Evolutionary conservation across 306 rosid species (phyloP).

Genomic region (Ziziphus jujuba): DNA sequence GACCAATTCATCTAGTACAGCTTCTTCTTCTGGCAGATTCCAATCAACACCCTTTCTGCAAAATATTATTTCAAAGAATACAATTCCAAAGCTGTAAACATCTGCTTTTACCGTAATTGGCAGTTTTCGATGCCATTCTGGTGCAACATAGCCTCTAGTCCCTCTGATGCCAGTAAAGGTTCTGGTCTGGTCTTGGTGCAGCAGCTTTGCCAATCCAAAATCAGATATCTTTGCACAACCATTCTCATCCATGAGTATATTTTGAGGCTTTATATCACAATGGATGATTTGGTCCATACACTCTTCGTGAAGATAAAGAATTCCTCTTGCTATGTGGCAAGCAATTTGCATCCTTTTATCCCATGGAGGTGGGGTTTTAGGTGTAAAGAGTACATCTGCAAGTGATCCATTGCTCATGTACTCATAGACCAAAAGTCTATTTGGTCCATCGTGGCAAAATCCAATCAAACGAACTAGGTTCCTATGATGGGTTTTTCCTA

Average conservation of each 20-base stretch:
- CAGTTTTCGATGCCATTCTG: constrained; percentile 28
- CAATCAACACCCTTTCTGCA: constrained; percentile 16
- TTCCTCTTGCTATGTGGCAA: constrained; percentile 25
- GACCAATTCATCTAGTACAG: constrained; percentile 25
- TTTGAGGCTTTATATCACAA: constrained; percentile 38
- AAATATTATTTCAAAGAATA: constrained; percentile 28
- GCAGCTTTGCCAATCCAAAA: constrained; percentile 34
- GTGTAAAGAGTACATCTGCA: constrained; percentile 28
- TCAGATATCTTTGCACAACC: constrained; percentile 19
- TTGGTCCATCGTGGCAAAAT: constrained; percentile 11
- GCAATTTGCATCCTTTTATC: constrained; percentile 19
- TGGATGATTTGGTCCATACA: constrained; percentile 31
- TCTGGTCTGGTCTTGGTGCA: constrained; percentile 28
- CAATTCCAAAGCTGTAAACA: constrained; percentile 35
- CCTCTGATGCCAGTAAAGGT: constrained; percentile 35
- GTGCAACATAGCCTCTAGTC: constrained; percentile 33
- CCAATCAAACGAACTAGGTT: constrained; percentile 29
- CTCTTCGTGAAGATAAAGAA: constrained; percentile 34
- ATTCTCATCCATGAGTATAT: constrained; percentile 30
- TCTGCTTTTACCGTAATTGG: constrained; percentile 27
- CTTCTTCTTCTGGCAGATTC: constrained; percentile 20
- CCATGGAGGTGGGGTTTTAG: constrained; percentile 13
- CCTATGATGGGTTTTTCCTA: constrained; percentile 30
- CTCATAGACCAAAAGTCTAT: constrained; percentile 28
- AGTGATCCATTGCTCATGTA: constrained; percentile 32